Evolutionary conservation across 2,329 filamentous ascomycete species (phyloP), one percentile per base, ranked within the genome.

Genomic region (Colletotrichum musae): DNA sequence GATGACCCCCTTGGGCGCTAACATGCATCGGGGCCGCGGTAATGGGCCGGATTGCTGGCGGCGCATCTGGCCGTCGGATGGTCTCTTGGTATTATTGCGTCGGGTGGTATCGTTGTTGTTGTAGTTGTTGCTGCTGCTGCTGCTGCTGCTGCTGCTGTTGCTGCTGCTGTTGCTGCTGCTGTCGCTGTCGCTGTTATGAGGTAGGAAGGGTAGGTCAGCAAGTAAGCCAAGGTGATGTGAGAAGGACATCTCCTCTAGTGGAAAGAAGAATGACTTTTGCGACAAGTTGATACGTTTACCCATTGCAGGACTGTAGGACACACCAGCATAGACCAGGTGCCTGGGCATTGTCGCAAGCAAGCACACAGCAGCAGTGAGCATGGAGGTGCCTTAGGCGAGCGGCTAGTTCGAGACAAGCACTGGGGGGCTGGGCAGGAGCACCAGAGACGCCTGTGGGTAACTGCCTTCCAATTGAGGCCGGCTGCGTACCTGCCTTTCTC

Each of bases 1-100:
- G 45, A 57, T 68, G 51, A 12, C 41, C 66, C 62, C 62, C 26
- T 57, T 66, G 66, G 56, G 62, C 62, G 66, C 66, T 66, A 69
- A 69, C 32, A 57, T 26, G 56, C 62, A 47, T 59, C 32, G 61
- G 41, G 61, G 60, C 50, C 66, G 66, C 48, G 53, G 41, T 58
- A 65, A 59, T 69, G 66, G 66, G 66, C 61, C 66, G 61, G 45
- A 15, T 28, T 24, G 32, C 64, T 48, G 48, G 48, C 54, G 52
- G 43, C 28, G 47, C 61, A 43, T 43, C 41, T 43, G 41, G 41
- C 41, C 41, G 41, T 43, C 41, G 41, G 28, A 41, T 61, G 15
- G 58, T n/a, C 58, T 18, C 47, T 26, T 51, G 9, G 58, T 13
- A 18, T 39, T 21, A 26, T 18, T n/a, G 12, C 18, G 43, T 15